Evolutionary conservation across 2,329 filamentous ascomycete genomes (phyloP).

Genomic region (Aspergillus vadensis): DNA sequence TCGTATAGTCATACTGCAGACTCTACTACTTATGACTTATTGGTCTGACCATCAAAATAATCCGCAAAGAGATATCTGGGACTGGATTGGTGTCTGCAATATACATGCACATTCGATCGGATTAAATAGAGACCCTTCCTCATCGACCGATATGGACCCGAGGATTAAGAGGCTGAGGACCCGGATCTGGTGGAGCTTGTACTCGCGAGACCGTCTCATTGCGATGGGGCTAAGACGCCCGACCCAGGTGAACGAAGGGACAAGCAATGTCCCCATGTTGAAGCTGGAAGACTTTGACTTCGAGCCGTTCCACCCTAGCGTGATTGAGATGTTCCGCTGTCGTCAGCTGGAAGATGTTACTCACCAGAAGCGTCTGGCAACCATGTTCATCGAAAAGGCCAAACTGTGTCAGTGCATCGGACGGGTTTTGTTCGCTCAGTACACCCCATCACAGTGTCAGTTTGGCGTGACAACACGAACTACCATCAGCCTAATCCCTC

Average conservation of each 20-base stretch:
- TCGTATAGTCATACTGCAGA: conserved; percentile 79
- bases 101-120: conserved; percentile 29
- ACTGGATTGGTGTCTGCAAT: conserved; percentile 29
- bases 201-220: conserved; percentile 86
- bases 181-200: conserved; percentile 91
- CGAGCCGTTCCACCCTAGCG: conserved; percentile 63
- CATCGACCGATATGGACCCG: conserved; percentile 19
- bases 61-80: conserved; percentile 67
- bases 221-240: conserved; percentile 86
- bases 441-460: conserved; percentile 79
- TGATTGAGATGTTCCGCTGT: conserved; percentile 64
- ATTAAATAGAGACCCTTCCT: conserved; percentile 22
- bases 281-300: conserved; percentile 78
- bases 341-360: conserved; percentile 69
- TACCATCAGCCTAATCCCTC: conserved; percentile 80
- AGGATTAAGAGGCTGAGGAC: conserved; percentile 67
- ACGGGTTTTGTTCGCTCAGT: conserved; percentile 81
- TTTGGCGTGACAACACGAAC: conserved; percentile 68
- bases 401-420: conserved; percentile 85
- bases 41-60: conserved; percentile 93
- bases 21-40: conserved; percentile 84
- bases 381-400: conserved; percentile 85
- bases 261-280: conserved; percentile 89
- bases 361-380: conserved; percentile 74
- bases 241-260: conserved; percentile 83